Base-by-base conservation (phyloP, 2,329 filamentous ascomycete species). In the Nannizzia gypsea region DNA sequence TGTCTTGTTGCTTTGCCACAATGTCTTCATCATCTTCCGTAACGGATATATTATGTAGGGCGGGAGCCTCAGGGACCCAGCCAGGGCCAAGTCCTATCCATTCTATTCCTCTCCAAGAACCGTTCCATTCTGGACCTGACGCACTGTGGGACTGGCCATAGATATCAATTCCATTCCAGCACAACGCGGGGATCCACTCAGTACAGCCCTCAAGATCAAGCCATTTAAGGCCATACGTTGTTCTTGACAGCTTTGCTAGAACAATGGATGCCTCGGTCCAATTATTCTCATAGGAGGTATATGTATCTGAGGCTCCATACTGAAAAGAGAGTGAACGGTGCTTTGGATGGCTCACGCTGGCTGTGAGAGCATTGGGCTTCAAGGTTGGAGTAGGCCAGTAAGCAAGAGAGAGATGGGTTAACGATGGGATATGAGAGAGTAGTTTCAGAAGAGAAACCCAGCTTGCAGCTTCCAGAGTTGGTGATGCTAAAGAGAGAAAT, bases 331-430 rank as follows among this genome's bases (percentile, higher is more conserved):
- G 72, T 17, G 72, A 72, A 57, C 74, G 68, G 26, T 72, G 70
- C 20, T 71, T 72, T 15, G 70, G 67, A 9, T 76, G 68, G 63
- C 66, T 68, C 38, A 80, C 71, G 9, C 74, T 76, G 5, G 76
- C 68, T 6, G 75, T 77, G 2, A 71, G 71, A 2, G 81, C 72
- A 62, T 82, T 80, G 0, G 81, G 80, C 0, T 80, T 83, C n/a
- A 80, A 70, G 0, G 78, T 81, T 1, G 83, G 83, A 20, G 75
- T 71, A 2, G 82, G 82, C 83, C 83, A 86, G 67, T 83, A 76
- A 1, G 83, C 82, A 1, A 86, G 74, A 0, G 83, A 85, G 1
- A 86, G 73, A 64, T 85, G 83, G 0, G 82, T 84, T 24, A 86
- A 68, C 2, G 77, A 81, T n/a, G 79, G 74, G 0, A 83, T 69